Base-by-base conservation (phyloP, 2,329 filamentous ascomycete genomes). In the Sarocladium strictum region DNA sequence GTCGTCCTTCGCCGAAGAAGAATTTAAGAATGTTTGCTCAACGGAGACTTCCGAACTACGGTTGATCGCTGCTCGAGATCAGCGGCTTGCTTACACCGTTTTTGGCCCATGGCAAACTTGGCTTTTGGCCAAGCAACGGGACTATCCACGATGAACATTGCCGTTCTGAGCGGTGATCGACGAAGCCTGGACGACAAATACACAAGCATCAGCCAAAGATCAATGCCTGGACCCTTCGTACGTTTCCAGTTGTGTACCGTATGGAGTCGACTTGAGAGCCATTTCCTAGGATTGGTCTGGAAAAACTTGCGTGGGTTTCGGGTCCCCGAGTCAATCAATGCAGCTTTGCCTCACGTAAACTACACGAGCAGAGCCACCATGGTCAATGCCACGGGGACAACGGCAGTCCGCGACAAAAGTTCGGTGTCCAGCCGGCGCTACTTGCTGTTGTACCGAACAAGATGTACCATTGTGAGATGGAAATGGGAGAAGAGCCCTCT, bases 121-220 rank as follows among this genome's bases (percentile, higher is more conserved):
- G 47, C 47, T 51, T 51, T 51, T 7, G 47, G 47, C 47, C 47
- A 51, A 51, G 47, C 47, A 51, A 51, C 47, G 47, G 47, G 47
- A 51, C 47, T 51, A 51, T 35, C 47, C 47, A 51, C 47, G 47
- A 35, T 51, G 47, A 51, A 51, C 47, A 51, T 51, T 51, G 17
- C 47, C 27, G 3, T 51, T 51, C 47, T 51, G 29, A 51, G 47
- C 3, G 47, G 12, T 51, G 47, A 51, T 51, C 47, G 47, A 24
- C 47, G 27, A 17, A 21, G 19, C 6, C 19, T 43, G n/a, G n/a
- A 38, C 35, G 35, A 38, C 12, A 15, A 38, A n/a, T 9, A 33
- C 32, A 33, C 9, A 6, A 14, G 9, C 35, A 14, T 5, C 35
- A 14, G 6, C 35, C 29, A 32, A 7, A 32, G 29, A 32, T 32